Evolutionary conservation across 768 basidiomycete genomes (phyloP).

Genomic region (Wakefieldia striispora): DNA sequence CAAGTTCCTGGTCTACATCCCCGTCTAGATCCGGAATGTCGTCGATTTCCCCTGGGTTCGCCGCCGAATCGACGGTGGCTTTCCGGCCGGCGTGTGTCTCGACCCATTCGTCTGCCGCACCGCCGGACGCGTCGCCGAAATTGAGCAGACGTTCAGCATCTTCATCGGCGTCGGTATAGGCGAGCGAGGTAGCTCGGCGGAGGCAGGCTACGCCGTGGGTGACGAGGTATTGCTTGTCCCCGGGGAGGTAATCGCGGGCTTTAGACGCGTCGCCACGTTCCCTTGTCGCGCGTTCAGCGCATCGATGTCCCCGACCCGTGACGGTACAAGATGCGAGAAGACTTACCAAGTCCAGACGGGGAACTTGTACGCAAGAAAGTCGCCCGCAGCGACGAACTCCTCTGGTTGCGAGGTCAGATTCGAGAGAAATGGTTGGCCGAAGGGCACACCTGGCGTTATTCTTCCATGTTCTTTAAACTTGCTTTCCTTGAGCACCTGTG

Average conservation of each 20-base stretch:
- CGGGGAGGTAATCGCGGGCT: conserved; percentile 88
- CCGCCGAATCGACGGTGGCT: conserved; percentile 46
- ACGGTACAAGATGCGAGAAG: neutral
- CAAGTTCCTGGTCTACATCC: conserved; percentile 53
- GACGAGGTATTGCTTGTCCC: conserved; percentile 95
- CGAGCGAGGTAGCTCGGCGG: conserved; percentile 85
- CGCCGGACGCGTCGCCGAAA: conserved; percentile 64
- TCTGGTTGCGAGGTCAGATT: conserved; percentile 46
- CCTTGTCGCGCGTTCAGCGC: conserved; percentile 45
- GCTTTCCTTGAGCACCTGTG: conserved; percentile 91
- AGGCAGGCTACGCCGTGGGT: conserved; percentile 97
- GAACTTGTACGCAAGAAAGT: conserved; percentile 97
- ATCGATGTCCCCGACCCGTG: neutral
- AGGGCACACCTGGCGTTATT: conserved; percentile 79
- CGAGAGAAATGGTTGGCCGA: neutral
- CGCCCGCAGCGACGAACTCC: conserved; percentile 97
- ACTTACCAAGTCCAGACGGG: conserved; percentile 95
- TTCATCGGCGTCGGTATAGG: conserved; percentile 94
- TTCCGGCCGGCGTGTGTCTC: conserved; percentile 91
- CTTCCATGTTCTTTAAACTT: conserved; percentile 99
- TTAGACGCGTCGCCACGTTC: conserved; percentile 88
- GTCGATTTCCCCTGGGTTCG: conserved; percentile 65
- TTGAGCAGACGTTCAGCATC: conserved; percentile 91
- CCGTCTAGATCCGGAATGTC: conserved; percentile 90
- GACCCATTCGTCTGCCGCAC: conserved; percentile 89